Evolutionary conservation across 176 grass and related monocot genomes (phyloP).

Genomic region (Melocanna baccifera): DNA sequence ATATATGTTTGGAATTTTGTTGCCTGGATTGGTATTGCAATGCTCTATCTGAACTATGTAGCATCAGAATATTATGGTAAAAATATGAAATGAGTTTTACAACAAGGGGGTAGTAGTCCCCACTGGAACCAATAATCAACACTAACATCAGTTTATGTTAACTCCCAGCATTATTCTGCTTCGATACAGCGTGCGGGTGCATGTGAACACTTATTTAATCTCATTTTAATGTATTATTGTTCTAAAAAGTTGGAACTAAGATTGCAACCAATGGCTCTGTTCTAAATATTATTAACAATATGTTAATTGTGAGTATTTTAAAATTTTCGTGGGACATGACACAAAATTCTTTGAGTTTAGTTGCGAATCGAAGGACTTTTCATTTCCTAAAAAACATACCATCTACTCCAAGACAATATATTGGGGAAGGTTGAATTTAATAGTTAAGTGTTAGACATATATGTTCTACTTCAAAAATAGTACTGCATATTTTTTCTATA

Average conservation of each 20-base stretch:
- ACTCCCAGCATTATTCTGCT: background rate
- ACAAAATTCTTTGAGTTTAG: background rate
- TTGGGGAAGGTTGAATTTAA: background rate
- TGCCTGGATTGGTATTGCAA: conserved; percentile 2
- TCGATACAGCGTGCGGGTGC: background rate
- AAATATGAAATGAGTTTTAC: background rate
- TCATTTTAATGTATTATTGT: background rate
- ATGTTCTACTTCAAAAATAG: background rate
- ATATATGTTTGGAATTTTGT: background rate
- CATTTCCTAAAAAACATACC: background rate
- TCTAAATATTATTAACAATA: background rate
- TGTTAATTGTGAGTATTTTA: background rate
- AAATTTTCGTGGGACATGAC: background rate
- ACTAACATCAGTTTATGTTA: background rate
- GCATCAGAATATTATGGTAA: background rate
- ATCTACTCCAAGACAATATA: background rate
- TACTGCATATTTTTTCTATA: background rate
- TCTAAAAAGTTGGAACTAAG: background rate
- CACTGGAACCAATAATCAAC: background rate
- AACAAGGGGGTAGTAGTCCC: background rate
- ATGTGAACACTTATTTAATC: background rate
- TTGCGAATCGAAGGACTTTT: background rate
- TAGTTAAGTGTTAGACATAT: too few relatives aligned
- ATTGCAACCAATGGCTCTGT: background rate
- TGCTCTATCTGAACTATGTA: background rate